Evolutionary conservation across 306 rosid species (phyloP), one percentile per base, ranked within the genome.

Genomic region (Macrotyloma uniflorum): DNA sequence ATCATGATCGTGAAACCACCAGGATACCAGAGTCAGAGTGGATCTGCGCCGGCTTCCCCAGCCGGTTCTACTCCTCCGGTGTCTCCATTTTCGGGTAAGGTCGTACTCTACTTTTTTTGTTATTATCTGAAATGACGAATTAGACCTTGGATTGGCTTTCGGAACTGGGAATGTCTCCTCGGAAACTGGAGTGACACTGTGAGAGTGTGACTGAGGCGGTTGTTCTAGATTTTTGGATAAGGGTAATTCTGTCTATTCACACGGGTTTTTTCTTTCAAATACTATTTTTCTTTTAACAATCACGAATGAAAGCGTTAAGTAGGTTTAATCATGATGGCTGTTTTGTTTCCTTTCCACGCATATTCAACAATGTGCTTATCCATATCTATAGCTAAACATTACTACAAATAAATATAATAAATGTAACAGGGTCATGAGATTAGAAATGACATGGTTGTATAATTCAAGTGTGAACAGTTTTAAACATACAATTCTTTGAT

Each of bases 1-100:
- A 94, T 94, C 51, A 94, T 90, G 98, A 92, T 94, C 43, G 76
- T 94, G 43, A 94, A 86, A 35, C 97, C 98, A 23, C 87, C 93
- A 0, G 97, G 92, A 1, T 80, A 86, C 74, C 91, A 85, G 83
- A 88, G 75, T 73, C 93, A 80, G 77, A 85, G 72, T 71, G 92
- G 88, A 49, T 92, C 98, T 5, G 89, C 97, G 20, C 97, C 97
- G 43, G 78, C 72, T 11, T 94, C 98, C 1, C 97, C 98, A 0
- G 98, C 97, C 26, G 97, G 92, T 9, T 89, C 93, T 22, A 92
- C 97, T 9, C 91, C 98, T 8, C 97, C 98, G 18, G 79, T 83
- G 0, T 95, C 98, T 63, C 98, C 98, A 1, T 92, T 88, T 74
- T 89, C 97, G 6, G 98, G 97, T 95, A 70, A 83, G 92, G 80